phyloP scores from a whole-genome alignment of 2,329 filamentous ascomycete genomes.

The Sporothrix sp. region DNA sequence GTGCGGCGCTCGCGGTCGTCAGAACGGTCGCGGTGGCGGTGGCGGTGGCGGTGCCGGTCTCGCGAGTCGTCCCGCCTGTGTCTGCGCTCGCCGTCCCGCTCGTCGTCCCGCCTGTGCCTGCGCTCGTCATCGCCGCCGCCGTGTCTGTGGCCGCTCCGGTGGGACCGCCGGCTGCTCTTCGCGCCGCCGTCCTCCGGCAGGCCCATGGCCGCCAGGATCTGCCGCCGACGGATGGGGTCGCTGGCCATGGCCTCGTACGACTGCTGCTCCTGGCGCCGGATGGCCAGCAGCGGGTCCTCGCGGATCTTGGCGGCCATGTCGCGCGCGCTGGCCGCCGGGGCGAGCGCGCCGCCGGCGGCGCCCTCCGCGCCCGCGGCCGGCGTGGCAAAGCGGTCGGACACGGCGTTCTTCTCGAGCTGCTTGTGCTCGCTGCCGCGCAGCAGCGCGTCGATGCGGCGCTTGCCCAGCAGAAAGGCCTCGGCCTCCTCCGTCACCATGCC shows the following conservation, averaged over 20 bases:
- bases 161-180: conserved; percentile 16
- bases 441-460: conserved; percentile 75
- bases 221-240: conserved; percentile 57
- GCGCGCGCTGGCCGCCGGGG: conserved; percentile 48
- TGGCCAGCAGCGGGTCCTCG: conserved; percentile 83
- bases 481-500: conserved; percentile 71
- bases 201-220: conserved; percentile 56
- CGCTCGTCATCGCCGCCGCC: conserved; percentile 35
- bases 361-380: neutral
- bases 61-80: conserved; percentile 23
- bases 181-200: conserved; percentile 29
- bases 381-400: conserved; percentile 50
- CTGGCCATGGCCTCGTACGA: conserved; percentile 74
- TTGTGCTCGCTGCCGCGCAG: conserved; percentile 73
- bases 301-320: conserved; percentile 81
- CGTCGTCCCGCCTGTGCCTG: neutral
- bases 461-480: conserved; percentile 87
- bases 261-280: conserved; percentile 84
- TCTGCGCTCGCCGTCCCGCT: conserved; percentile 9
- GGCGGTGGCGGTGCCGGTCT: conserved; percentile 8
- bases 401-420: conserved; percentile 65
- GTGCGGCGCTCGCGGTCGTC: neutral
- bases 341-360: neutral
- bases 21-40: neutral
- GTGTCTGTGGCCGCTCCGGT: conserved; percentile 32